Evolutionary conservation across 805 yeast genomes (phyloP).

Genomic region (Sugiyamaella smithiae): DNA sequence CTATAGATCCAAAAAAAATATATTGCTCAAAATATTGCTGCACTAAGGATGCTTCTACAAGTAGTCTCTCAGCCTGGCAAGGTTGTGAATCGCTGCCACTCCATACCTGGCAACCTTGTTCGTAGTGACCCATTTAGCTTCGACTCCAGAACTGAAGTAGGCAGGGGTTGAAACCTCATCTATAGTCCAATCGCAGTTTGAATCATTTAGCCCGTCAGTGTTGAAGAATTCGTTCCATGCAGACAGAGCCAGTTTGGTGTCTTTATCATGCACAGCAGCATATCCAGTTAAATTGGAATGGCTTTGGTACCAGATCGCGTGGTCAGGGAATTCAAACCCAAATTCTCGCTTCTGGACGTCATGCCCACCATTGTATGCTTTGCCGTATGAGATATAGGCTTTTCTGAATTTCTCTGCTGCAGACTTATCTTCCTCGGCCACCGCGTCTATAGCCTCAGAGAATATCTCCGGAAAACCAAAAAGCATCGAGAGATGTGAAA

Average conservation of each 20-base stretch:
- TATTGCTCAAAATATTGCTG: not conserved
- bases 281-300: slow-evolving; percentile 7
- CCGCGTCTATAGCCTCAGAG: slow-evolving; percentile 9
- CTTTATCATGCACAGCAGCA: not conserved
- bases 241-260: not conserved
- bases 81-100: slow-evolving; percentile 7
- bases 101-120: slow-evolving; percentile 9
- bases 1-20: not conserved
- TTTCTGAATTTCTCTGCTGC: not conserved
- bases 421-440: not conserved
- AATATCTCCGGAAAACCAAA: slow-evolving; percentile 12
- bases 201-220: slow-evolving; percentile 7
- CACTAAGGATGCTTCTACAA: too few relatives aligned
- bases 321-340: slow-evolving; percentile 6
- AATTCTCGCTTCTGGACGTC: slow-evolving; percentile 4
- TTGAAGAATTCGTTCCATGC: slow-evolving; percentile 9
- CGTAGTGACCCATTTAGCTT: slow-evolving; percentile 11
- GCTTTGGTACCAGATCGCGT: slow-evolving; percentile 10
- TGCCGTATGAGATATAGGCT: slow-evolving; percentile 6
- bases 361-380: slow-evolving; percentile 7
- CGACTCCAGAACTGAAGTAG: slow-evolving; percentile 4
- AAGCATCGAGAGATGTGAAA: slow-evolving; percentile 12
- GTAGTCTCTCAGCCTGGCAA: not conserved
- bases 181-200: not conserved
- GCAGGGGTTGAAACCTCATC: not conserved